A percentile compares a stretch with the other conserved stretches of the same genome.
phyloP scores from a whole-genome alignment of 2,329 filamentous ascomycete genomes.

The Colletotrichum phormii region DNA sequence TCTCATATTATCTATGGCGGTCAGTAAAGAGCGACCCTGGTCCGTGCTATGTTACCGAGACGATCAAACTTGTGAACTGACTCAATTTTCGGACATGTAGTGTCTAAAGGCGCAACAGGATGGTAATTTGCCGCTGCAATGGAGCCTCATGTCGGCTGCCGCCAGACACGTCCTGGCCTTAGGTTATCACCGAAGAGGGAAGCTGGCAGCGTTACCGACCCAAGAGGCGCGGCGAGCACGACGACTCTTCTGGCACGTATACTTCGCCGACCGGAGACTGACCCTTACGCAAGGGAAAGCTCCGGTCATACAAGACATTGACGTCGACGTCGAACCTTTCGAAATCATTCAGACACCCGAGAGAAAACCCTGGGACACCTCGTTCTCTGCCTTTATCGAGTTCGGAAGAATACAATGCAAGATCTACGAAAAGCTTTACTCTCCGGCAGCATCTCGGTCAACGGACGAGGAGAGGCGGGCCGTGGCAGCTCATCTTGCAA shows the following conservation, averaged over 20 bases:
- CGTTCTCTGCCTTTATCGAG: constrained; percentile 22
- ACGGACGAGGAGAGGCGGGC: constrained; percentile 10
- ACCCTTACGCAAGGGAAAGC: constrained; percentile 37
- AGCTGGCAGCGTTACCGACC: constrained; percentile 14
- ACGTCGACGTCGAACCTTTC: constrained; percentile 34
- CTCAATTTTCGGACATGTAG: constrained; percentile 7
- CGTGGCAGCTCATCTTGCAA: constrained; percentile 17
- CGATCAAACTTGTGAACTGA: too few species aligned
- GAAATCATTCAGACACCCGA: constrained; percentile 19
- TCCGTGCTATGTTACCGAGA: too few species aligned
- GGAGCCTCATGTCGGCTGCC: constrained; percentile 35
- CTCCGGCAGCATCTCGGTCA: constrained; percentile 2
- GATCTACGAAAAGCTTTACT: constrained; percentile 37
- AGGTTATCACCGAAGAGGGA: constrained; percentile 38
- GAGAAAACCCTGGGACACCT: constrained; percentile 31
- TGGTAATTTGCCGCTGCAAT: constrained; percentile 36
- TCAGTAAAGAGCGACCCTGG: neutral
- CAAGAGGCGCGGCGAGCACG: constrained; percentile 29
- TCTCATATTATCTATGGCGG: constrained; percentile 33
- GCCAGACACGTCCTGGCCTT: constrained; percentile 38
- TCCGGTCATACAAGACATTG: constrained; percentile 36
- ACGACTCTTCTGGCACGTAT: constrained; percentile 39
- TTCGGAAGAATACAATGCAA: constrained; percentile 32
- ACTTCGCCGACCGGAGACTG: constrained; percentile 36
- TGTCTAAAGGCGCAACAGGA: constrained; percentile 35